Evolutionary conservation across 306 rosid genomes (phyloP).

Genomic region (Vicia faba): DNA sequence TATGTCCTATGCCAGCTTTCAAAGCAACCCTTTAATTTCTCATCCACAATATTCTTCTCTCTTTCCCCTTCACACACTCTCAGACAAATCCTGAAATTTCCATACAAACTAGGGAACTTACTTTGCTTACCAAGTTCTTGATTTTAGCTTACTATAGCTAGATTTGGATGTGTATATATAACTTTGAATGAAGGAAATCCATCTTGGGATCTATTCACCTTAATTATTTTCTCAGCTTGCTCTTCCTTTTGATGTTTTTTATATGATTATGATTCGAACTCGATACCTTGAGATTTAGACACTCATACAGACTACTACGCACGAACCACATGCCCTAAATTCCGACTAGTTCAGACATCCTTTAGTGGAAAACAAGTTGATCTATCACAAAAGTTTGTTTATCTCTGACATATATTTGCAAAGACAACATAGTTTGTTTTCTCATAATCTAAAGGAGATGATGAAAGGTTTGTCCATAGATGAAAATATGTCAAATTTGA

Average conservation of each 20-base stretch:
- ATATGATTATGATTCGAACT: background rate
- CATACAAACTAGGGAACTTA: constrained; percentile 16
- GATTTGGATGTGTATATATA: background rate
- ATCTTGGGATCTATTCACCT: constrained; percentile 30
- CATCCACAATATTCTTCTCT: constrained; percentile 56
- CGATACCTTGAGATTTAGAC: background rate
- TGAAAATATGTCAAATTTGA: constrained; percentile 72
- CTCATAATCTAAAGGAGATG: constrained; percentile 37
- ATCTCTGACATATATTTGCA: background rate
- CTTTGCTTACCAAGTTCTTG: constrained; percentile 17
- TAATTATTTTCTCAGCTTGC: constrained; percentile 6
- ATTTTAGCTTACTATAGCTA: background rate
- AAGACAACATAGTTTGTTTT: constrained; percentile 2
- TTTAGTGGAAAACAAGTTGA: background rate
- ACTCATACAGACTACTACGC: background rate
- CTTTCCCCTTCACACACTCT: constrained; percentile 32
- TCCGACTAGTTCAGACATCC: background rate
- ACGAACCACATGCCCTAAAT: background rate
- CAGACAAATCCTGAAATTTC: constrained; percentile 41
- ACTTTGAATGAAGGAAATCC: constrained; percentile 35
- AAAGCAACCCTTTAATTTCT: constrained; percentile 50
- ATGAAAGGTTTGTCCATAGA: constrained; percentile 53
- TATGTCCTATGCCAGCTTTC: constrained; percentile 52
- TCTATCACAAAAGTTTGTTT: no score
- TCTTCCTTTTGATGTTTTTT: constrained; percentile 13